Percentiles rank a stretch among this genome's conserved stretches.
Conservation (phyloP, 768 basidiomycete genomes). For the Coprinopsis strossmayeri region DNA sequence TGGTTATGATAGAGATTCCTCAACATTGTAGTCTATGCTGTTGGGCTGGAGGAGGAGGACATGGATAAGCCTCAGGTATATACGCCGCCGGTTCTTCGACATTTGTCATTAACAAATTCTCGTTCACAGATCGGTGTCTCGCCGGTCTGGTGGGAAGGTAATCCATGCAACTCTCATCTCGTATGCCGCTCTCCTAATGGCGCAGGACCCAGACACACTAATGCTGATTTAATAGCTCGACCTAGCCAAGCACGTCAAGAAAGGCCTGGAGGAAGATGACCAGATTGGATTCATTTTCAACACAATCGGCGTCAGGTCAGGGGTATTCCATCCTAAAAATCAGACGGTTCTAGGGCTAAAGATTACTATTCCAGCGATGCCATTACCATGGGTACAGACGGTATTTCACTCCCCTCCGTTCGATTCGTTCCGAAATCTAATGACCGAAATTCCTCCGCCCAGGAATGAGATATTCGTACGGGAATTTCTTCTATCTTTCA, state of each 20-base stretch:
- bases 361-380: slow-evolving; percentile 49
- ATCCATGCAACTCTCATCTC: slow-evolving; percentile 82
- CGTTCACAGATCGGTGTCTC: slow-evolving; percentile 89
- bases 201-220: too few relatives aligned
- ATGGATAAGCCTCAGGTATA: slow-evolving; percentile 79
- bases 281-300: slow-evolving; percentile 81
- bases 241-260: slow-evolving; percentile 72
- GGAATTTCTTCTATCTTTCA: slow-evolving; percentile 10
- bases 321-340: background rate
- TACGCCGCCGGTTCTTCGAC: background rate
- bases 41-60: slow-evolving; percentile 70
- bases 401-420: slow-evolving; percentile 30
- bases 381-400: slow-evolving; percentile 87
- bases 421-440: background rate
- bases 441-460: background rate
- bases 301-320: slow-evolving; percentile 76
- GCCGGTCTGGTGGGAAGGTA: slow-evolving; percentile 93
- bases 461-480: slow-evolving; percentile 89
- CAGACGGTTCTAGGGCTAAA: background rate
- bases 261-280: slow-evolving; percentile 76
- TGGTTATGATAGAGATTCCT: background rate
- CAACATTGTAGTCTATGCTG: slow-evolving; percentile 57
- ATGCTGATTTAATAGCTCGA: slow-evolving; percentile 49
- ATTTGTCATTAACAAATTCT: slow-evolving; percentile 9
- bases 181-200: too few relatives aligned